Base-by-base conservation (phyloP, 2,329 filamentous ascomycete genomes). In the Beauveria sp. region DNA sequence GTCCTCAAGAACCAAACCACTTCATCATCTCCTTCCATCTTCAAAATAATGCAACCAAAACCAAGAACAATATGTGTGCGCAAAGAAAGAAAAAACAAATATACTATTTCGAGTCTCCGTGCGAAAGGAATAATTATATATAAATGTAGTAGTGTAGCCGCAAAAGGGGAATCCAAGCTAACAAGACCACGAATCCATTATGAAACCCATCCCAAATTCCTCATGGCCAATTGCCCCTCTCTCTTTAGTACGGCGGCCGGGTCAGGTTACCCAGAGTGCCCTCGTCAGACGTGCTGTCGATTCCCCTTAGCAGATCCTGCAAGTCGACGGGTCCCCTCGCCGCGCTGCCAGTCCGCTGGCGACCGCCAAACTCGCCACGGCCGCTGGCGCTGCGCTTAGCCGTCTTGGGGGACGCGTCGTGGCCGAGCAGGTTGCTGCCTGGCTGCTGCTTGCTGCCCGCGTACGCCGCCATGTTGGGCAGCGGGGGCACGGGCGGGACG, bases 401-500 rank as follows among this genome's bases (percentile, higher is more conserved):
- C 20, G 75, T 10, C 71, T 70, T 3, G 73, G 69, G 16, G 71
- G 57, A 45, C 6, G 65, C 58, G 61, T 72, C 65, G 55, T 64
- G 60, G 60, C 66, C 62, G 58, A 70, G 63, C 63, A 71, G 54
- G 22, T 68, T 64, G 56, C 68, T 64, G 56, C 46, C 30, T 10
- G 38, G 18, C n/a, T 38, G 58, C 42, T 28, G 34, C 14, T 14
- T 38, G 34, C 14, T 60, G 58, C 68, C 67, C 20, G 73, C 68
- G 47, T 71, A 61, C 9, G 71, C 64, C 22, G 65, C 71, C 20
- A 75, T 65, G 58, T 72, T 73, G 16, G 82, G 83, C 64, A 86
- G 70, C 1, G 81, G 81, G 6, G 83, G 83, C 14, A 86, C 82
- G 0, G 83, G 83, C 3, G 83, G 83, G 8, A 85, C 80, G 0